A percentile compares a stretch with the other conserved stretches of the same genome.
Conservation (phyloP, 441 rosid species). For the Adansonia madagascariensis region DNA sequence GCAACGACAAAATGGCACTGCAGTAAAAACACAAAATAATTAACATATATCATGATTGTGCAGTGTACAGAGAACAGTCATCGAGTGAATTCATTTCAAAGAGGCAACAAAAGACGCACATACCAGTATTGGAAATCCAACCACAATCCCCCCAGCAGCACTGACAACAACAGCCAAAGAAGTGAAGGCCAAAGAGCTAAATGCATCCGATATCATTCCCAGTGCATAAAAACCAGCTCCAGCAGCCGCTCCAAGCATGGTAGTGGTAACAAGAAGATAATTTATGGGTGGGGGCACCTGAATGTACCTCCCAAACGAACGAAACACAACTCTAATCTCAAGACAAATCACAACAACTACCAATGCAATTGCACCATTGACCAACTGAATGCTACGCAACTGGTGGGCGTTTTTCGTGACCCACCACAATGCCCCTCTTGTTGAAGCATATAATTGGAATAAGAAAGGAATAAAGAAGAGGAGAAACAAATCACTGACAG, state of each 20-base stretch:
- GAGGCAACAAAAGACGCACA: constrained; percentile 25
- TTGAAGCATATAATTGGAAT: constrained; percentile 86
- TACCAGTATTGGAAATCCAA: constrained; percentile 95
- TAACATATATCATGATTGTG: constrained; percentile 8
- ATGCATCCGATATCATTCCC: constrained; percentile 84
- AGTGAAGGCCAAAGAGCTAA: constrained; percentile 73
- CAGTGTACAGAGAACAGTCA: not conserved
- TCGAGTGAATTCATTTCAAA: not conserved
- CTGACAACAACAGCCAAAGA: constrained; percentile 83
- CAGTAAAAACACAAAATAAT: constrained; percentile 13
- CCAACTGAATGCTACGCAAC: constrained; percentile 72
- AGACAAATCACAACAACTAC: constrained; percentile 78
- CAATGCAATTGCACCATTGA: constrained; percentile 84
- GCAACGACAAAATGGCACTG: not conserved
- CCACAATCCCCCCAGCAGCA: constrained; percentile 86
- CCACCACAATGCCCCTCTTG: constrained; percentile 96
- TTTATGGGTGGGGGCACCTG: constrained; percentile 90
- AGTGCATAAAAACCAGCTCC: constrained; percentile 83
- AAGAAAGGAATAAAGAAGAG: constrained; percentile 88
- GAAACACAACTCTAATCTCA: constrained; percentile 93
- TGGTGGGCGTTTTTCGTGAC: constrained; percentile 70
- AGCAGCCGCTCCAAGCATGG: constrained; percentile 93
- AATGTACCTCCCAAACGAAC: constrained; percentile 88
- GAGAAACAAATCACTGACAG: constrained; percentile 72
- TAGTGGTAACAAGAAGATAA: constrained; percentile 79